Base-by-base conservation (phyloP, 345 rosid species). In the Brassica carinata region DNA sequence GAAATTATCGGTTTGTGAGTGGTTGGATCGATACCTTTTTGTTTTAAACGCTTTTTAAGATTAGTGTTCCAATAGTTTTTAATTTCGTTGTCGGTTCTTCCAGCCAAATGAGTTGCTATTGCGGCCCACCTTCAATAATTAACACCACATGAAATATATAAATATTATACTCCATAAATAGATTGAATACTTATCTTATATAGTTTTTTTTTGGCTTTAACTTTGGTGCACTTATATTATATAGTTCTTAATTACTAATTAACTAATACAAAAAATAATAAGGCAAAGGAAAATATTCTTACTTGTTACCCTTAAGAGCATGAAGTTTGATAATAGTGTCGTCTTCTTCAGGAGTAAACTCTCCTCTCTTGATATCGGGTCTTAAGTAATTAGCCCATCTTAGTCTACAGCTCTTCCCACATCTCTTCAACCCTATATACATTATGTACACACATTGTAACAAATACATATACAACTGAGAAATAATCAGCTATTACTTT, bases 51-150 rank as follows among this genome's bases (percentile, higher is more conserved):
- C 69, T 87, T 89, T 81, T 79, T 89, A 40, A 89, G 77, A 74
- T 87, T 86, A 3, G 91, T 87, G 75, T 89, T 86, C 92, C 92
- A 89, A 43, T 83, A 85, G 30, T 87, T 89, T 83, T 89, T 89
- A 5, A 89, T 86, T 63, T 87, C 90, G 29, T 89, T 87, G 65
- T 87, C 92, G 0, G 92, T 89, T 63, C 89, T 71, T 11, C 86
- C 84, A 7, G 85, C 81, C 51, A 89, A 81, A 38, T 74, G 71
- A 26, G 71, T 75, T 8, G 91, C 92, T 62, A 89, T 89, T 26
- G 87, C 85, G 15, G 92, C 88, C 91, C 92, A 89, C 81, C 83
- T 80, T 48, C 11, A 62, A 38, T 8, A 64, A 55, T 23, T 58
- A 74, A 65, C 48, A 69, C 64, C 29, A 59, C 3, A 19, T 19